These are phyloP conservation scores for Phialophora expanda DNA, from an alignment of 2,329 filamentous ascomycete species.

Conservation along the genomic window DNA sequence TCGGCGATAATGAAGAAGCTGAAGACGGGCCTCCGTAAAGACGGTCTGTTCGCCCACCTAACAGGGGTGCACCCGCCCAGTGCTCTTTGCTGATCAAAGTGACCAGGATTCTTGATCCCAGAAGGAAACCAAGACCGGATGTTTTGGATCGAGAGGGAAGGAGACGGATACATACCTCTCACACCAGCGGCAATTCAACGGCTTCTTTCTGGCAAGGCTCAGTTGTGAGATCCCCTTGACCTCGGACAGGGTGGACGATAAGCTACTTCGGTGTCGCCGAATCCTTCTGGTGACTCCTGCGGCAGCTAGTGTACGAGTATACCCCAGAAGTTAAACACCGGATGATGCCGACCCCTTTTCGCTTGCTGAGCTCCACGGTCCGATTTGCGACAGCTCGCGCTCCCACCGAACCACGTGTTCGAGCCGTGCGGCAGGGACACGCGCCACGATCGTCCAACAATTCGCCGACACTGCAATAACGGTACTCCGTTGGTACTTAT, in stretches of 20 bases:
- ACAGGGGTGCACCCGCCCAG: neutral
- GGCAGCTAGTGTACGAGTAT: neutral
- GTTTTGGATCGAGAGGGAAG: constrained; percentile 25
- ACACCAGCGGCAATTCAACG: constrained; percentile 13
- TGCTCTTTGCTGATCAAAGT: neutral
- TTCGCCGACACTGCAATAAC: neutral
- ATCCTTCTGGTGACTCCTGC: neutral
- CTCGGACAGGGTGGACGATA: neutral
- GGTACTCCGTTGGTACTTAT: neutral
- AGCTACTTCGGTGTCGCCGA: neutral
- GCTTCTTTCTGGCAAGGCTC: constrained; percentile 21
- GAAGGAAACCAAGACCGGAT: constrained; percentile 17
- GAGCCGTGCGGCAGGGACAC: neutral
- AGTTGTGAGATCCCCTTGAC: constrained; percentile 5
- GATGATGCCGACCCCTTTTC: neutral
- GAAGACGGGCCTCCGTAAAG: constrained; percentile 25
- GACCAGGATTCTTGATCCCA: constrained; percentile 18
- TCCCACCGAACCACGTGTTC: neutral
- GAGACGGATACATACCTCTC: constrained; percentile 21
- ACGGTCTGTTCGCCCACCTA: constrained; percentile 15
- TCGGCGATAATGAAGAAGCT: constrained; percentile 27
- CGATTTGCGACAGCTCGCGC: neutral
- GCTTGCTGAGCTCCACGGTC: neutral
- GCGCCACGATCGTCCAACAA: neutral
- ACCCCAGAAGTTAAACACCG: neutral